A percentile compares a stretch with the other conserved stretches of the same genome.
phyloP scores from a whole-genome alignment of 805 yeast genomes.

The Candida ipomoeae region DNA sequence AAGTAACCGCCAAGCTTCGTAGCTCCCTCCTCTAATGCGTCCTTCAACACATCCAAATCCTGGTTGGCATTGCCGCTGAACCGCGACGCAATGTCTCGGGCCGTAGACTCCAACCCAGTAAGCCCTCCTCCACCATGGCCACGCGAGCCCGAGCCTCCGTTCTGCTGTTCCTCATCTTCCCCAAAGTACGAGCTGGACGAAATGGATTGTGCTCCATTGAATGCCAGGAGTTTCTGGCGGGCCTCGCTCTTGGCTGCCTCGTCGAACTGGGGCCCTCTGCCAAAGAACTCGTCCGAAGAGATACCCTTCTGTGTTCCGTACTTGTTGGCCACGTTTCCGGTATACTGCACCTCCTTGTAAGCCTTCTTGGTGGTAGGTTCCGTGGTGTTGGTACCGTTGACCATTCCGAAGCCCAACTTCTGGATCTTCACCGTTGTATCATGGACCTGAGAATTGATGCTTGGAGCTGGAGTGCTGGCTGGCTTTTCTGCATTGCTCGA shows the following conservation, averaged over 20 bases:
- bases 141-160: slow-evolving; percentile 16
- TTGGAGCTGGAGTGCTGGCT: slow-evolving; percentile 1
- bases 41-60: slow-evolving; percentile 83
- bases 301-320: slow-evolving; percentile 90
- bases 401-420: slow-evolving; percentile 88
- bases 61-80: slow-evolving; percentile 78
- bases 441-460: slow-evolving; percentile 30
- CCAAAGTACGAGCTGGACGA: slow-evolving; percentile 93
- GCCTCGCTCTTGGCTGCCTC: slow-evolving; percentile 78
- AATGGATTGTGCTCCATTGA: slow-evolving; percentile 83
- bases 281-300: slow-evolving; percentile 92
- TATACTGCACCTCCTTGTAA: slow-evolving; percentile 56
- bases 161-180: slow-evolving; percentile 52
- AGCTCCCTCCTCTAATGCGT: slow-evolving; percentile 92
- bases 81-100: slow-evolving; percentile 61
- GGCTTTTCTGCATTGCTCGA: slow-evolving; percentile 1
- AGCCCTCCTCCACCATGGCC: slow-evolving; percentile 22
- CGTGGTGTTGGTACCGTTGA: slow-evolving; percentile 53
- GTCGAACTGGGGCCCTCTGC: slow-evolving; percentile 76
- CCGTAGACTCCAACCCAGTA: slow-evolving; percentile 51
- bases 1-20: slow-evolving; percentile 78
- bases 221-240: slow-evolving; percentile 69
- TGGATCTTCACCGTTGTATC: slow-evolving; percentile 68
- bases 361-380: slow-evolving; percentile 37
- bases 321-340: slow-evolving; percentile 71